phyloP scores from a whole-genome alignment of 257 asterid genomes.

The Cordia subcordata region DNA sequence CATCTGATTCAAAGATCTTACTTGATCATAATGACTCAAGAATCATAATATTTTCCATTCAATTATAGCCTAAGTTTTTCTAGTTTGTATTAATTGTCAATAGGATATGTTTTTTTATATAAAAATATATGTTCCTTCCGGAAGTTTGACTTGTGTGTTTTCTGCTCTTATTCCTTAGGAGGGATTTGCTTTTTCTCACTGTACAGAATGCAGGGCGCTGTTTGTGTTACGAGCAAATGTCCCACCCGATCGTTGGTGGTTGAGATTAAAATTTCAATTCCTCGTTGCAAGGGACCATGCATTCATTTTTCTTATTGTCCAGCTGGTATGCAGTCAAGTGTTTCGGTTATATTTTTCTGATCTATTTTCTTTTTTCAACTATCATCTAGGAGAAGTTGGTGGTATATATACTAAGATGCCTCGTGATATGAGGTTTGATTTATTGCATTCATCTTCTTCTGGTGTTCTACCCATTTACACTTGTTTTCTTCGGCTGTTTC shows the following conservation, averaged over 20 bases:
- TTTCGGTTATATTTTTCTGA: background rate
- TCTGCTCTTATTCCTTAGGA: slow-evolving; percentile 58
- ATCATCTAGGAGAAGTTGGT: slow-evolving; percentile 1
- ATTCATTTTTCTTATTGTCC: slow-evolving; percentile 77
- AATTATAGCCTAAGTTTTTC: background rate
- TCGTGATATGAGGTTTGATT: too few relatives aligned
- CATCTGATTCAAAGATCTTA: background rate
- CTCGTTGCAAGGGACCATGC: slow-evolving; percentile 99
- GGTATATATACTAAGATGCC: too few relatives aligned
- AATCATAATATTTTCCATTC: background rate
- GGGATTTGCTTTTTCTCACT: slow-evolving; percentile 99
- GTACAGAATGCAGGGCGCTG: slow-evolving; percentile 96
- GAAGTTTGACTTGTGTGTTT: slow-evolving; percentile 2
- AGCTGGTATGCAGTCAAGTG: slow-evolving; percentile 62
- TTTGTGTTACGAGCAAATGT: slow-evolving; percentile 95
- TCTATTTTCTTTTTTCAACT: background rate
- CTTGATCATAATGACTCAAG: background rate
- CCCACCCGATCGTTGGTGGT: slow-evolving; percentile 99
- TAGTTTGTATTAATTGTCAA: background rate
- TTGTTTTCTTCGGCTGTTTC: too few relatives aligned
- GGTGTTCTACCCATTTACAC: too few relatives aligned
- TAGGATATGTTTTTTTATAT: background rate
- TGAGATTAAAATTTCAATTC: slow-evolving; percentile 91
- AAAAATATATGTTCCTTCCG: background rate
- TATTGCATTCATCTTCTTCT: too few relatives aligned